These are phyloP conservation scores for Syzygium oleosum DNA, from an alignment of 345 rosid species.

Conservation along the genomic window DNA sequence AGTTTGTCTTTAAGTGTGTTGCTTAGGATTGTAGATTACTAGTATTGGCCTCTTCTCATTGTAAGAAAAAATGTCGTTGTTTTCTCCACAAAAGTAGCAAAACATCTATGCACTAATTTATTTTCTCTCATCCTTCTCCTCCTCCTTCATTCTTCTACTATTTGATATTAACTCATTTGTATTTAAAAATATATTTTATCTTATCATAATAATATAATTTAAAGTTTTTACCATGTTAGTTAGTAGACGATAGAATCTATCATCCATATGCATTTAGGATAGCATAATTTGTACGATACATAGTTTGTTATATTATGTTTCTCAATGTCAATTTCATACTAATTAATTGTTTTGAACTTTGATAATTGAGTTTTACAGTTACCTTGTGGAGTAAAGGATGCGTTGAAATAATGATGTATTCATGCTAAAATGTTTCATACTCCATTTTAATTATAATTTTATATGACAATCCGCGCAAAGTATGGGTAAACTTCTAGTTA, in stretches of 20 bases:
- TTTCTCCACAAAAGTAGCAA: not conserved
- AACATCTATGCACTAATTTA: not conserved
- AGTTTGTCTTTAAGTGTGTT: not conserved
- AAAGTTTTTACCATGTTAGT: not conserved
- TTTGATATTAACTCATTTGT: not conserved
- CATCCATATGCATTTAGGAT: not conserved
- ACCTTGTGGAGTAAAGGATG: not conserved
- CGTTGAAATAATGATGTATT: not conserved
- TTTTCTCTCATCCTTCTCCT: not conserved
- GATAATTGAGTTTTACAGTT: not conserved
- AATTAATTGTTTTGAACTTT: not conserved
- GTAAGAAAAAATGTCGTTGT: not conserved
- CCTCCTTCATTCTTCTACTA: not conserved
- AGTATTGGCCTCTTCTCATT: not conserved
- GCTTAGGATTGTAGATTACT: not conserved
- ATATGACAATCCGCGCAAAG: too few species aligned
- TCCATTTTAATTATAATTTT: too few species aligned
- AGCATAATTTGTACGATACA: not conserved
- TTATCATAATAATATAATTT: not conserved
- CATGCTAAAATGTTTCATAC: not conserved
- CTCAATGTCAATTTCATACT: not conserved
- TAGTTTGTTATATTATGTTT: not conserved
- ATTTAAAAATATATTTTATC: too few species aligned
- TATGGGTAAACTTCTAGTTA: too few species aligned
- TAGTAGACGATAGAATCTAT: not conserved